Percentiles rank a stretch among this genome's conserved stretches.
These are phyloP conservation scores for Boletus vinaceobasis DNA, from an alignment of 768 basidiomycete species.

Conservation along the genomic window DNA sequence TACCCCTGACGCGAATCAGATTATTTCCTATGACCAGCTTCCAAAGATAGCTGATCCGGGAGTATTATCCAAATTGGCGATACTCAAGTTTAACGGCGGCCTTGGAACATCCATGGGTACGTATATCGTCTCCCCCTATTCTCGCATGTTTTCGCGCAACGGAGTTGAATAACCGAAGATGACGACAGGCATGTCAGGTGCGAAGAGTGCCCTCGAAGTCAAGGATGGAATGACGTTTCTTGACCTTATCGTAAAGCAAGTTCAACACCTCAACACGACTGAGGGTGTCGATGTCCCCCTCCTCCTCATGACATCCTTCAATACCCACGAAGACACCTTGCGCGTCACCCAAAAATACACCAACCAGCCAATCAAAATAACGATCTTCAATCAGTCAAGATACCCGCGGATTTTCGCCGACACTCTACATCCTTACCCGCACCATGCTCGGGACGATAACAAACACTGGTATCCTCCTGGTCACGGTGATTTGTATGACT, in stretches of 20 bases:
- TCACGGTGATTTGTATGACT: constrained; percentile 95
- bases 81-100: constrained; percentile 94
- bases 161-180: neutral
- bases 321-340: constrained; percentile 94
- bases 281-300: constrained; percentile 89
- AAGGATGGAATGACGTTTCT: constrained; percentile 98
- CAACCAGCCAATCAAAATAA: constrained; percentile 91
- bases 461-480: constrained; percentile 95
- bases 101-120: constrained; percentile 86
- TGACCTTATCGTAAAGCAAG: constrained; percentile 90
- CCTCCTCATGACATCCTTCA: constrained; percentile 98
- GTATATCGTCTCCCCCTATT: constrained; percentile 19
- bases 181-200: constrained; percentile 67
- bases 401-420: constrained; percentile 94
- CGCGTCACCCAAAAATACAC: constrained; percentile 97
- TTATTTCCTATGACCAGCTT: constrained; percentile 77
- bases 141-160: neutral
- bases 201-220: constrained; percentile 93
- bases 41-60: constrained; percentile 53
- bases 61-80: constrained; percentile 88
- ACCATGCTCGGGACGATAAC: constrained; percentile 78
- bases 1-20: constrained; percentile 80
- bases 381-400: constrained; percentile 89
- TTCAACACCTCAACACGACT: constrained; percentile 90
- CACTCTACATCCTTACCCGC: constrained; percentile 79